Evolutionary conservation across 805 yeast genomes (phyloP), one percentile per base, ranked within the genome.

Genomic region (Lipomyces oligophaga): DNA sequence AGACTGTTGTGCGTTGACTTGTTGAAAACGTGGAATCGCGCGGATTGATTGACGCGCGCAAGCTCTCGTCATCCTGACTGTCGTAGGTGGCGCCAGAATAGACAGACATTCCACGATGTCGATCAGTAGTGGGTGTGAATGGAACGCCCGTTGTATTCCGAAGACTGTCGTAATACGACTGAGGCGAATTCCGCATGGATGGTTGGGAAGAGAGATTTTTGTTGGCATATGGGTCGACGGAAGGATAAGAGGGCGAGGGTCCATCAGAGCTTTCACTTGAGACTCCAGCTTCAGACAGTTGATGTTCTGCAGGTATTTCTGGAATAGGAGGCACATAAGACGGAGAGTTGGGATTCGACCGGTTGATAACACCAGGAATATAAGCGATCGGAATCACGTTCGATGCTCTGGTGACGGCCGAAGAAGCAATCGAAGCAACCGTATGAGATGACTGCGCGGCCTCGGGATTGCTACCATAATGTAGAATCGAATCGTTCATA

Each of bases 391-490:
- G 44, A 22, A 41, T 41, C 26, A 41, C 28, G 31, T 41, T 41
- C n/a, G 44, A 89, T 3, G 94, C 94, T 58, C 83, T 79, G 8
- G 93, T 81, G 38, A 81, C 72, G 11, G 81, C 77, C 5, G 88
- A 77, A 25, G 84, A 76, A 6, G 89, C 83, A 26, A 70, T 54
- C 37, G 64, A 15, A 66, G 59, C 41, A 52, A 33, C 47, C 65
- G 59, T 42, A 57, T 59, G 45, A 56, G 60, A 21, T 28, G 62
- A 61, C 57, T 50, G 57, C 57, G 52, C 40, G 20, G 28, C 41
- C 8, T 37, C 44, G n/a, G 34, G 26, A n/a, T n/a, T n/a, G n/a
- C n/a, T n/a, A n/a, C n/a, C n/a, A n/a, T n/a, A n/a, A n/a, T n/a
- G n/a, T n/a, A n/a, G 13, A 13, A 26, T 13, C 30, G 30, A 26